Base-by-base conservation (phyloP, 352 stramenopile genomes). In the Globisporangium paroecandrum region DNA sequence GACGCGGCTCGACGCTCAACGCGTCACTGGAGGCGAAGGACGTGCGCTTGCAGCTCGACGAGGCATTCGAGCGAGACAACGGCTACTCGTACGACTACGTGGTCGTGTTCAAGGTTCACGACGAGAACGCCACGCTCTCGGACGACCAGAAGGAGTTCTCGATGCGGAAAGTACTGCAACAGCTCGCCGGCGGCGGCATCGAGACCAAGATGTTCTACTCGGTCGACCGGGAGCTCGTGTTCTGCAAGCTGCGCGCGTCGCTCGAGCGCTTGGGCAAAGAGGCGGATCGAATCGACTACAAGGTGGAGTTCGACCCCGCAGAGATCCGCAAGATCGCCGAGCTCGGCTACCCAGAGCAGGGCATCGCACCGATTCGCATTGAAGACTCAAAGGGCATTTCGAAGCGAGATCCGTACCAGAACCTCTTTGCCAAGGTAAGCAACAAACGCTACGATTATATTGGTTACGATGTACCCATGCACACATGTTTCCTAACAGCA, bases 141-240 rank as follows among this genome's bases (percentile, higher is more conserved):
- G 59, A 80, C 32, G 41, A 62, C 41, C 85, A 93, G 63, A 93
- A 90, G 69, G 79, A 90, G 43, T 77, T 75, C 62, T 89, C 78
- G 58, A 91, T 91, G 85, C 82, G 85, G 70, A 81, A 70, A 18
- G 82, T 93, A 38, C 77, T 93, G 36, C 79, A 91, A 69, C 76
- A 83, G 22, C 71, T 93, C 60, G 85, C 82, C 25, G 74, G 74
- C 36, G 85, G 81, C 34, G 85, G 85, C 63, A 89, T 93, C 20
- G 85, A 93, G 75, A 93, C 85, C 76, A 90, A 91, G 70, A 90
- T 93, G 81, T 93, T 90, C 53, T 91, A 93, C 77, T 89, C 85
- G 18, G 65, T 74, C 3, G 77, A 87, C 56, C 81, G 83, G 60
- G 79, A 87, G 20, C 75, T 84, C 38, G 85, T 93, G 27, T 91